Conservation (phyloP, 148 eudicot genomes). For the Persicaria tinctoria region DNA sequence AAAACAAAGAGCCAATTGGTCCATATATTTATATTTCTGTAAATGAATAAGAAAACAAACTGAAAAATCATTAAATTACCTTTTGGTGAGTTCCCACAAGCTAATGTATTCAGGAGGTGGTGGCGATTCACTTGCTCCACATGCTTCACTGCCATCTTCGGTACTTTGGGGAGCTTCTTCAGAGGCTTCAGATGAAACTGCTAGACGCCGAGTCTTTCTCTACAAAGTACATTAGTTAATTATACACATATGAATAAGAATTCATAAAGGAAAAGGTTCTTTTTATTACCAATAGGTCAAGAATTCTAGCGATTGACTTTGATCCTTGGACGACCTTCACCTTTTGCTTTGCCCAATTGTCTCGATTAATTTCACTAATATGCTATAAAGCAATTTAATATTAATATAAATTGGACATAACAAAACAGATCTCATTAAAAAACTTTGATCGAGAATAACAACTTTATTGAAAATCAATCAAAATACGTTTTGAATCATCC, state of each 20-base stretch:
- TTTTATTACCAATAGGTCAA: neutral
- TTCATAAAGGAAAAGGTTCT: neutral
- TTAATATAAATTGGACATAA: too few relatives aligned
- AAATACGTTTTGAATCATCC: too few relatives aligned
- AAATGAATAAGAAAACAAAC: too few relatives aligned
- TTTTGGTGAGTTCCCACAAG: neutral
- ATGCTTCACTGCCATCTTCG: neutral
- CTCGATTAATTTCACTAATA: too few relatives aligned
- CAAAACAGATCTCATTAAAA: too few relatives aligned
- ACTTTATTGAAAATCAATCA: too few relatives aligned
- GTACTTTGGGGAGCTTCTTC: neutral
- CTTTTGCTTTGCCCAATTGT: too few relatives aligned
- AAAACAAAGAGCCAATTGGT: neutral
- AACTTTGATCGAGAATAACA: too few relatives aligned
- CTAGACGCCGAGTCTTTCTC: neutral
- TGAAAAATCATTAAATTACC: neutral
- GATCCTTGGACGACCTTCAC: too few relatives aligned
- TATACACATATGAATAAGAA: neutral
- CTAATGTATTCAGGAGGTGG: neutral
- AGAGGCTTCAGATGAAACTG: neutral
- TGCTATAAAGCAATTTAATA: too few relatives aligned
- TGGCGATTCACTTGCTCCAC: neutral
- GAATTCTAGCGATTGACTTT: neutral
- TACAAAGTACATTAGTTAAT: neutral
- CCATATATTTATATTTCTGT: too few relatives aligned